A percentile compares a stretch with the other conserved stretches of the same genome.
Evolutionary conservation across 129 eudicot species (phyloP).

Genomic region (Arctium minus): DNA sequence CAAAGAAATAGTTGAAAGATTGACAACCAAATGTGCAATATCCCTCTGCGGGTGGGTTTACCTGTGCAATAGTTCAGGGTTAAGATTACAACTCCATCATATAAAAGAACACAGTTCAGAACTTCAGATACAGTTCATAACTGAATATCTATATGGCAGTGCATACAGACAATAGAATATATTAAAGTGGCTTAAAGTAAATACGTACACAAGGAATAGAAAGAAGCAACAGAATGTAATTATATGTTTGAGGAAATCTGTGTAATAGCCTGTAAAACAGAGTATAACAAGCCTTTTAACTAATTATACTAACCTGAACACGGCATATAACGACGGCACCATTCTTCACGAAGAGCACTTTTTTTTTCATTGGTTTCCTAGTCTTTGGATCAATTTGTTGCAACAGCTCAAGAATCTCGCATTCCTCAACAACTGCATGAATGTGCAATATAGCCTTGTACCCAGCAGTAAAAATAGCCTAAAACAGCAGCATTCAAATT

Average conservation of each 20-base stretch:
- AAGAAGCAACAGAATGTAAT: background rate
- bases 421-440: constrained; percentile 84
- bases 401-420: constrained; percentile 78
- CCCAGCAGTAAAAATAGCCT: constrained; percentile 93
- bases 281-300: background rate
- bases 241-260: background rate
- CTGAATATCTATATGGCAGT: background rate
- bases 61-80: background rate
- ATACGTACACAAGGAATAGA: background rate
- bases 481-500: background rate
- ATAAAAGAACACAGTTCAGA: background rate
- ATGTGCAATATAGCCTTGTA: constrained; percentile 90
- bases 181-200: background rate
- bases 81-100: background rate
- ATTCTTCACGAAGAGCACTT: constrained; percentile 70
- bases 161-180: background rate
- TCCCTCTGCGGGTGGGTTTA: background rate
- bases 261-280: background rate
- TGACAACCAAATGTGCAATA: background rate
- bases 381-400: constrained; percentile 78
- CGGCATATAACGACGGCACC: constrained; percentile 73
- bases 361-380: constrained; percentile 65
- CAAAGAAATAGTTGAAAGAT: background rate
- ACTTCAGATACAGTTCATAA: background rate
- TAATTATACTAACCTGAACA: constrained; percentile 54